These are phyloP conservation scores for Spencermartinsiella ligniputridi DNA, from an alignment of 1,139 yeast genomes.

Conservation along the genomic window DNA sequence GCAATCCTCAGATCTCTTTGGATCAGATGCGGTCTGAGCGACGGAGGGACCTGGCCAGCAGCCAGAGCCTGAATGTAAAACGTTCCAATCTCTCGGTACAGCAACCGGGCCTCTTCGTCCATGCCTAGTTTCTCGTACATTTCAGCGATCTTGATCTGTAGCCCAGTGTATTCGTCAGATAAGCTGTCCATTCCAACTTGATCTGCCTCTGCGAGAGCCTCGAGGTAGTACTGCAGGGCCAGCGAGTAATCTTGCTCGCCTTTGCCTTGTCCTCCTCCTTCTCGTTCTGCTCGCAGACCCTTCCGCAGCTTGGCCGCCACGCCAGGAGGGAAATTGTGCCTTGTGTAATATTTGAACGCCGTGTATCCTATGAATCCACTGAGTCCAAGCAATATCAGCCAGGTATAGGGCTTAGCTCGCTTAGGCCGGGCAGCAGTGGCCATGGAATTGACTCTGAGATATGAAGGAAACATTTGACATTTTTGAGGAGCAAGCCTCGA, in stretches of 20 bases:
- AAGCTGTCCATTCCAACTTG: constrained; percentile 48
- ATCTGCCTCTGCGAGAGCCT: constrained; percentile 45
- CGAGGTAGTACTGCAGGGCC: constrained; percentile 66
- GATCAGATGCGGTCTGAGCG: constrained; percentile 49
- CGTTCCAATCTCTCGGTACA: constrained; percentile 65
- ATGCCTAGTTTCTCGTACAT: constrained; percentile 68
- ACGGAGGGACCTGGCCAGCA: constrained; percentile 33
- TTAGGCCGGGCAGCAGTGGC: neutral
- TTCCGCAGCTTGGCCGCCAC: constrained; percentile 69
- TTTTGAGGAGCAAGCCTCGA: too few relatives aligned
- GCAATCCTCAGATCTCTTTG: constrained; percentile 70
- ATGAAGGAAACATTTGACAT: too few relatives aligned
- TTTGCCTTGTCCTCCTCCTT: constrained; percentile 40
- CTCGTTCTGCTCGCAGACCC: constrained; percentile 76
- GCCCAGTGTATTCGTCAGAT: constrained; percentile 74
- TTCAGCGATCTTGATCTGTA: constrained; percentile 80
- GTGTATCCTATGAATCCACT: constrained; percentile 15
- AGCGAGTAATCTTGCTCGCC: constrained; percentile 53
- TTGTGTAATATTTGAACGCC: constrained; percentile 25
- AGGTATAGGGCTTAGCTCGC: constrained; percentile 12
- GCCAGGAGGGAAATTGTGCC: constrained; percentile 42
- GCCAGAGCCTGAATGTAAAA: constrained; percentile 55
- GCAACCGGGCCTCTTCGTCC: constrained; percentile 57
- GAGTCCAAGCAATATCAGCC: constrained; percentile 15
- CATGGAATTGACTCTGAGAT: too few relatives aligned